Evolutionary conservation across 2,329 filamentous ascomycete species (phyloP).

Genomic region (Didymella sp.): DNA sequence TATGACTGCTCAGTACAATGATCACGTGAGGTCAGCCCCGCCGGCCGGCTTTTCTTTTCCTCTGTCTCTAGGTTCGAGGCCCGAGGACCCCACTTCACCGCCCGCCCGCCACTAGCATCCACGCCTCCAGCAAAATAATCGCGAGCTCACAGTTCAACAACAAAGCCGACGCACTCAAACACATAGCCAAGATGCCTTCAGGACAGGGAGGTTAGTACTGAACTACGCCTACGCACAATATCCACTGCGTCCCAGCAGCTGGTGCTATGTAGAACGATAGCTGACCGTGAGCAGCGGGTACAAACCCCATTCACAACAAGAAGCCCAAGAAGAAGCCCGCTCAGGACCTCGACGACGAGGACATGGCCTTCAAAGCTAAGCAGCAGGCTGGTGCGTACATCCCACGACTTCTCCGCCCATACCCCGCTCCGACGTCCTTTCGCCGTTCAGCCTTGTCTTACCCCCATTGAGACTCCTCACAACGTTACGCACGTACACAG

Average conservation of each 20-base stretch:
- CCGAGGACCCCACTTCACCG: conserved; percentile 26
- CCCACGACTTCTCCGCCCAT: background rate
- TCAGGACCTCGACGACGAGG: conserved; percentile 86
- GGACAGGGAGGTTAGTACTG: conserved; percentile 57
- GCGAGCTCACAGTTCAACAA: conserved; percentile 11
- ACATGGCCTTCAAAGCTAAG: conserved; percentile 82
- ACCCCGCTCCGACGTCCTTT: background rate
- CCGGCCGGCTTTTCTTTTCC: conserved; percentile 10
- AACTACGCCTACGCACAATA: background rate
- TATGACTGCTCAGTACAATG: background rate
- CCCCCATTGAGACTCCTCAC: no score
- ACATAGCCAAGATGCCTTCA: conserved; percentile 55
- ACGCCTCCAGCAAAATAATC: conserved; percentile 26
- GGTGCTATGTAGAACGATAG: background rate
- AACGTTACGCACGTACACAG: no score
- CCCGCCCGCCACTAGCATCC: conserved; percentile 29
- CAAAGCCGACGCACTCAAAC: conserved; percentile 3
- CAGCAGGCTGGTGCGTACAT: conserved; percentile 76
- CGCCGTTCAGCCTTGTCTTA: conserved; percentile 6
- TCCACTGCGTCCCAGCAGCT: conserved; percentile 3
- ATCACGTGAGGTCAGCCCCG: conserved; percentile 15
- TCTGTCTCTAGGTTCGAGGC: background rate
- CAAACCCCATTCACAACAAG: conserved; percentile 71
- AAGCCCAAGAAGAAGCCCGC: conserved; percentile 73
- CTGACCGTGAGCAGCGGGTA: conserved; percentile 53